These are phyloP conservation scores for Agroathelia rolfsii DNA, from an alignment of 1,284 basidiomycete species.

Conservation along the genomic window DNA sequence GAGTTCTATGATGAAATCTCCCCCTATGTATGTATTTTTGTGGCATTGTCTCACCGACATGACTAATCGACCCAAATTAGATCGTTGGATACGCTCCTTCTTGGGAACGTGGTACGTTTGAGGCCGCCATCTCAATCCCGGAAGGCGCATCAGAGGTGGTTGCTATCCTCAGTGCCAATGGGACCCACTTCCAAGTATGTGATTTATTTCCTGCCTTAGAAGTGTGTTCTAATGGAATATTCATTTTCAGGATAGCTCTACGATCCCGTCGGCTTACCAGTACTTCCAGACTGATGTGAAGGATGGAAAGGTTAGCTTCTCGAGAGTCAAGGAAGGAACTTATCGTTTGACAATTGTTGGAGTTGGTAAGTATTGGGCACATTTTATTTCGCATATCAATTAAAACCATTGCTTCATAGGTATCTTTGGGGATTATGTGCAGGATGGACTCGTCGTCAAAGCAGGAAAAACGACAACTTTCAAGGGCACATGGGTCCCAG, in stretches of 20 bases:
- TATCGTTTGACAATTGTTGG: slow-evolving; percentile 20
- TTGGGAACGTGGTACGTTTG: slow-evolving; percentile 12
- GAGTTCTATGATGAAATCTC: slow-evolving; percentile 21
- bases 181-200: slow-evolving; percentile 18
- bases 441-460: slow-evolving; percentile 16
- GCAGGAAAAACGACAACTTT: slow-evolving; percentile 13
- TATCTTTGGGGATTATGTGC: slow-evolving; percentile 20
- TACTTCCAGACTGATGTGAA: slow-evolving; percentile 16
- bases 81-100: slow-evolving; percentile 12
- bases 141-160: slow-evolving; percentile 13
- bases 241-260: slow-evolving; percentile 19
- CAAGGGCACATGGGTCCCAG: slow-evolving; percentile 14
- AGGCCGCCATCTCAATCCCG: slow-evolving; percentile 13
- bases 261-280: slow-evolving; percentile 17
- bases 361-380: slow-evolving; percentile 11
- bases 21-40: slow-evolving; percentile 13
- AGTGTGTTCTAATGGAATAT: too few relatives aligned
- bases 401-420: slow-evolving; percentile 9
- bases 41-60: too few relatives aligned
- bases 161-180: slow-evolving; percentile 17
- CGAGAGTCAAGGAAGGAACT: slow-evolving; percentile 18
- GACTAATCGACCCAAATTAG: too few relatives aligned
- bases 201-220: too few relatives aligned
- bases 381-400: neutral
- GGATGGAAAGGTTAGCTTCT: slow-evolving; percentile 14